Percentiles rank a stretch among this genome's conserved stretches.
Evolutionary conservation across 345 rosid species (phyloP).

Genomic region (Salix caprea): DNA sequence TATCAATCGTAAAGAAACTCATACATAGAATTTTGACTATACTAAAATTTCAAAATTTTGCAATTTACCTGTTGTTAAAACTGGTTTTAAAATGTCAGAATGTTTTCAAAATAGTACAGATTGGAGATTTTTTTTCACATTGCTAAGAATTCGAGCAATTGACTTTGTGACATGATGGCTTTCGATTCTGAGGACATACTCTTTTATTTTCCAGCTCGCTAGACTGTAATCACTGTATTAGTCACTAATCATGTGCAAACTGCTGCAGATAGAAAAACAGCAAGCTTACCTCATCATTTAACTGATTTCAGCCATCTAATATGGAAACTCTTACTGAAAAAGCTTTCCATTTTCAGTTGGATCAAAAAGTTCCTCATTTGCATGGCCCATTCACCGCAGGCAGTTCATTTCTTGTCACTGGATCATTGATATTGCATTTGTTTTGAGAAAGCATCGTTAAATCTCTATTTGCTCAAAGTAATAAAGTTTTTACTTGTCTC

Average conservation of each 20-base stretch:
- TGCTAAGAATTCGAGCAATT: background rate
- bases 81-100: background rate
- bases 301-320: background rate
- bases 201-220: no score
- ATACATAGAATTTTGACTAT: background rate
- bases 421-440: conserved; percentile 1
- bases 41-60: background rate
- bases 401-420: conserved; percentile 2
- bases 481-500: conserved; percentile 3
- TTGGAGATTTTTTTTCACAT: background rate
- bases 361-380: background rate
- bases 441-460: background rate
- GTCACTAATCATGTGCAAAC: no score
- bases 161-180: background rate
- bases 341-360: background rate
- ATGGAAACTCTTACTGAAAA: background rate
- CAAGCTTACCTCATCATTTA: background rate
- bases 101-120: background rate
- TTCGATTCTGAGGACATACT: no score
- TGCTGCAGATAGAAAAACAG: background rate
- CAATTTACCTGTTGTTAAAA: background rate
- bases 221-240: background rate
- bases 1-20: background rate
- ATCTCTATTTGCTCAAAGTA: conserved; percentile 11
- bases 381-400: background rate